Base-by-base conservation (phyloP, 352 stramenopile species). In the Globisporangium apiculatum region DNA sequence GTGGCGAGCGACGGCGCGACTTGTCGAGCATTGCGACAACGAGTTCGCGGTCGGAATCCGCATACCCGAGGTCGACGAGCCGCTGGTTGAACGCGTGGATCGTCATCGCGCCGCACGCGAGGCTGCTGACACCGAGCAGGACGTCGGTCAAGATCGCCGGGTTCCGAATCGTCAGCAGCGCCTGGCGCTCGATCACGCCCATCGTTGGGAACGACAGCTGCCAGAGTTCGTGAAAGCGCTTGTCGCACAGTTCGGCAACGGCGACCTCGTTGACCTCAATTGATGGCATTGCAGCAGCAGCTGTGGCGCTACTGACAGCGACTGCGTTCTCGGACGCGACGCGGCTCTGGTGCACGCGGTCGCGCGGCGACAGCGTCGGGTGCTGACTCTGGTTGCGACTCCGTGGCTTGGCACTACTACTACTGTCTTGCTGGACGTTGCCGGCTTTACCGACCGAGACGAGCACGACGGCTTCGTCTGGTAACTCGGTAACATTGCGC, bases 91-190 rank as follows among this genome's bases (percentile, higher is more conserved):
- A 81, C 42, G 81, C 68, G 17, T 68, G 66, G 4, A 84, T 62
- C 7, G 74, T 86, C n/a, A 87, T 57, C 2, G 77, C 71, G 12
- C 79, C 79, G 35, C 73, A 87, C 24, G 81, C 78, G n/a, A 89
- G 46, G 52, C 74, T 87, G 67, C 81, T 91, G 64, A 93, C 77
- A 11, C 73, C 76, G n/a, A 93, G 77, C 75, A 93, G 87, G 1
- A 89, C 67, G 51, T 93, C 80, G 49, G 80, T 82, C 3, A 90
- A 69, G 48, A 93, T 80, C 50, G 71, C 67, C 0, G 80, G 78
- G 41, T 87, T 73, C 48, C 76, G 58, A 42, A 89, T 86, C 57
- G 79, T 76, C 35, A 89, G 69, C 48, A 91, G 67, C 50, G 75
- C 79, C 15, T 65, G 60, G 51, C 76, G 74, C 55, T 87, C 72